Conservation (phyloP, 2,329 filamentous ascomycete genomes). For the Xylaria sp. region DNA sequence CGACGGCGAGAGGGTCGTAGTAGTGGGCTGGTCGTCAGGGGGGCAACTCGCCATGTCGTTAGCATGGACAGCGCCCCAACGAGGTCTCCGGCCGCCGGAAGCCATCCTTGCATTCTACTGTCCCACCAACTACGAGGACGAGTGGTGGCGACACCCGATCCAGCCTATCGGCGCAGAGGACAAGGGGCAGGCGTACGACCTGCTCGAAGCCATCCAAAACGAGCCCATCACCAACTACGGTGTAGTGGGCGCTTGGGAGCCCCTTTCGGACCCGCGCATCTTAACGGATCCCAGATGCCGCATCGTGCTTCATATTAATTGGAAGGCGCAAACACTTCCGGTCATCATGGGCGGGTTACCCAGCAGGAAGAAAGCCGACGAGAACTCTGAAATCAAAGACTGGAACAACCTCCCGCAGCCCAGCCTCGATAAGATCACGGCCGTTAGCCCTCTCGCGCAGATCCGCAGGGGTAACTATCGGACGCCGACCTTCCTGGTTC, state of each 20-base stretch:
- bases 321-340: constrained; percentile 43
- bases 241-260: constrained; percentile 30
- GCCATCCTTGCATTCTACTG: constrained; percentile 29
- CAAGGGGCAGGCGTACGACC: constrained; percentile 41
- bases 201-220: constrained; percentile 45
- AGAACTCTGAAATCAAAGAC: constrained; percentile 9
- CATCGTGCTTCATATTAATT: constrained; percentile 48
- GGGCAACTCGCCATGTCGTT: constrained; percentile 29
- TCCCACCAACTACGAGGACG: constrained; percentile 30
- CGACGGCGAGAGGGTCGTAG: constrained; percentile 37
- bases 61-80: constrained; percentile 23
- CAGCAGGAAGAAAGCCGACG: constrained; percentile 23
- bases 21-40: constrained; percentile 31
- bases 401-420: constrained; percentile 36
- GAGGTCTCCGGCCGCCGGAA: constrained; percentile 27
- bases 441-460: constrained; percentile 43
- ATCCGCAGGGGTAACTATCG: constrained; percentile 40
- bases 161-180: constrained; percentile 34
- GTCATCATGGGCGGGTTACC: constrained; percentile 44
- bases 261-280: constrained; percentile 32
- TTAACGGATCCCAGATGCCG: constrained; percentile 42
- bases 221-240: constrained; percentile 41
- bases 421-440: constrained; percentile 26
- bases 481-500: constrained; percentile 47
- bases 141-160: constrained; percentile 34